A percentile compares a stretch with the other conserved stretches of the same genome.
phyloP scores from a whole-genome alignment of 768 basidiomycete genomes.

The Pilatotrama ljubarskyi region DNA sequence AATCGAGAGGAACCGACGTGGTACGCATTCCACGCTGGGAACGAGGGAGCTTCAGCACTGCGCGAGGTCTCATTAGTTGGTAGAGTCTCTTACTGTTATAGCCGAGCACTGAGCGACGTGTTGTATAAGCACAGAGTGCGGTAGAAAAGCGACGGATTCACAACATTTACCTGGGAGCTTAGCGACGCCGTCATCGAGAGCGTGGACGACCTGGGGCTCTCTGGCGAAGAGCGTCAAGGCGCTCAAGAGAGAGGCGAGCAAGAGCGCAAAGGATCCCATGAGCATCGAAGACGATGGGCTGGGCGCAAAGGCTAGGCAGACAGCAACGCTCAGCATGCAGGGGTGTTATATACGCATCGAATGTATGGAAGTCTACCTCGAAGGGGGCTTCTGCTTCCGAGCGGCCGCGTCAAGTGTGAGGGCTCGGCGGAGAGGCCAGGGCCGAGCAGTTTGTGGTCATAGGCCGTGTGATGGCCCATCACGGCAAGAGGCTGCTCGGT shows the following conservation, averaged over 20 bases:
- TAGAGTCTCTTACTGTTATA: constrained; percentile 54
- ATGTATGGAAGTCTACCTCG: not conserved
- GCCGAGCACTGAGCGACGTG: constrained; percentile 47
- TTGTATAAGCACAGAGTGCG: not conserved
- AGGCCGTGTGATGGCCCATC: constrained; percentile 1
- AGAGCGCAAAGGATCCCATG: constrained; percentile 9
- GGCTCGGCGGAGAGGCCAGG: not conserved
- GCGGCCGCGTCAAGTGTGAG: not conserved
- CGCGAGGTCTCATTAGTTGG: not conserved
- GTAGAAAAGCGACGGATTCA: not conserved
- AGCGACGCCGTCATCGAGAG: constrained; percentile 31
- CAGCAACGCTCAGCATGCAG: not conserved
- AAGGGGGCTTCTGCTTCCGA: not conserved
- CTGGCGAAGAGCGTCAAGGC: constrained; percentile 4
- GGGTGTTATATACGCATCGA: not conserved
- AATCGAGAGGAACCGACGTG: constrained; percentile 42
- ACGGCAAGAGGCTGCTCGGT: not conserved
- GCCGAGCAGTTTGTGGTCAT: not conserved
- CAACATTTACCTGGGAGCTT: constrained; percentile 37
- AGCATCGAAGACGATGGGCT: not conserved
- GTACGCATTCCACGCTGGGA: constrained; percentile 68
- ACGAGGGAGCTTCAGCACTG: constrained; percentile 1
- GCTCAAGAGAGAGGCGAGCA: constrained; percentile 10
- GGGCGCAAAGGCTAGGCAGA: not conserved
- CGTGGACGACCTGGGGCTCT: constrained; percentile 1